Base-by-base conservation (phyloP, 805 yeast species). In the Starmerella stellata region DNA sequence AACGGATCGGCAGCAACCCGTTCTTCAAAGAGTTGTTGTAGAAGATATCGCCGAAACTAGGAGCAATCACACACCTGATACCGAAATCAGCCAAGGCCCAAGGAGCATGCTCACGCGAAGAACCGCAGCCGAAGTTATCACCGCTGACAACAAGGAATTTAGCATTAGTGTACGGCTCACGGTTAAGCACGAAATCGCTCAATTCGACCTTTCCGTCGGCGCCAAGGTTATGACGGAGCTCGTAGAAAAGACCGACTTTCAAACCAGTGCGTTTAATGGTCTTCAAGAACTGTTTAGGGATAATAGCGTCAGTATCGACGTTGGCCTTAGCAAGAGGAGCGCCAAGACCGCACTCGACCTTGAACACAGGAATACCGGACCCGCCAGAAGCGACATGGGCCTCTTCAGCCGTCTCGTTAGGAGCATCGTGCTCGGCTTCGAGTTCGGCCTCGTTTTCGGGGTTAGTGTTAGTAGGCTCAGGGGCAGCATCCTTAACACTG, bases 11-110 rank as follows among this genome's bases (percentile, higher is more conserved):
- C 48, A 90, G 65, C 59, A 90, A 68, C 34, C 95, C 95, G 62
- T 90, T 90, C 67, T 90, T 90, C 68, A 80, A 80, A 39, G 95
- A 85, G 68, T 90, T 90, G 66, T 80, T 90, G 73, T 81, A 85
- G 69, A 90, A 90, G 52, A 90, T 90, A 62, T 90, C 98, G 59
- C 96, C 98, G 52, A 87, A 90, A 1, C 95, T 83, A 41, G 96
- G 98, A 4, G 96, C 96, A 59, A 90, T 85, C 55, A 90, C 79
- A 46, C 87, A 77, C 60, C 79, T 77, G 60, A 90, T 83, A 61
- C 98, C 98, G 54, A 90, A 90, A 63, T 90, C 98, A 54, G 83
- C 85, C 49, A 90, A 69, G 2, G 98, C 96, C 98, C 98, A 90
- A 42, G 98, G 96, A 25, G 98, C 98, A 55, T 90, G 98, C 62